These are phyloP conservation scores for Petunia secreta DNA, from an alignment of 257 asterid genomes.

Conservation along the genomic window DNA sequence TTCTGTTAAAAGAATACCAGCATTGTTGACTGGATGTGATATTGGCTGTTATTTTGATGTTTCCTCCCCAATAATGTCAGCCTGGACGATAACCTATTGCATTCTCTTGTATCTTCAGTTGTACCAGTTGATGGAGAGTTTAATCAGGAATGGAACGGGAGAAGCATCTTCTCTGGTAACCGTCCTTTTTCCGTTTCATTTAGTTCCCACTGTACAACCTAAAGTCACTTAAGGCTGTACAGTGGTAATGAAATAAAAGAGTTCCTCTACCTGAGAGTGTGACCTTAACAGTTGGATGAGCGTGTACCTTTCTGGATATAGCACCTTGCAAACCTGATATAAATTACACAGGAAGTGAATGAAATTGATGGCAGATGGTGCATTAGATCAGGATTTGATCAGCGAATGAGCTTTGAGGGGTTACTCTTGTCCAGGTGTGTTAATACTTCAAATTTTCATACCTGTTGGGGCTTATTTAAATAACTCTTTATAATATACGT, in stretches of 20 bases:
- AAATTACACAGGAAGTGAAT: slow-evolving; percentile 64
- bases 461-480: slow-evolving; percentile 29
- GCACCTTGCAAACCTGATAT: slow-evolving; percentile 1
- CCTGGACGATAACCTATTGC: slow-evolving; percentile 19
- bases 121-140: slow-evolving; percentile 72
- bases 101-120: slow-evolving; percentile 54
- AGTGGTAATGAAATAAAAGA: slow-evolving; percentile 24
- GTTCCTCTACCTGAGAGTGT: slow-evolving; percentile 11
- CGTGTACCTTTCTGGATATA: slow-evolving; percentile 15
- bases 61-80: neutral
- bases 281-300: slow-evolving; percentile 11
- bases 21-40: slow-evolving; percentile 3
- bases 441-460: slow-evolving; percentile 32
- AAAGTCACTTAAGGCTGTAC: neutral
- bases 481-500: slow-evolving; percentile 10
- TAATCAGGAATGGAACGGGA: slow-evolving; percentile 67
- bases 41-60: neutral
- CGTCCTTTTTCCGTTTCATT: slow-evolving; percentile 19
- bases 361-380: slow-evolving; percentile 93
- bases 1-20: slow-evolving; percentile 1
- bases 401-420: slow-evolving; percentile 65
- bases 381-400: slow-evolving; percentile 59
- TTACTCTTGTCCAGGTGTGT: slow-evolving; percentile 82
- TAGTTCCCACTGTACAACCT: slow-evolving; percentile 1
- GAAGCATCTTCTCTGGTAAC: slow-evolving; percentile 66